Evolutionary conservation across 1,284 basidiomycete genomes (phyloP), one percentile per base, ranked within the genome.

Genomic region (Xanthoconium separans): DNA sequence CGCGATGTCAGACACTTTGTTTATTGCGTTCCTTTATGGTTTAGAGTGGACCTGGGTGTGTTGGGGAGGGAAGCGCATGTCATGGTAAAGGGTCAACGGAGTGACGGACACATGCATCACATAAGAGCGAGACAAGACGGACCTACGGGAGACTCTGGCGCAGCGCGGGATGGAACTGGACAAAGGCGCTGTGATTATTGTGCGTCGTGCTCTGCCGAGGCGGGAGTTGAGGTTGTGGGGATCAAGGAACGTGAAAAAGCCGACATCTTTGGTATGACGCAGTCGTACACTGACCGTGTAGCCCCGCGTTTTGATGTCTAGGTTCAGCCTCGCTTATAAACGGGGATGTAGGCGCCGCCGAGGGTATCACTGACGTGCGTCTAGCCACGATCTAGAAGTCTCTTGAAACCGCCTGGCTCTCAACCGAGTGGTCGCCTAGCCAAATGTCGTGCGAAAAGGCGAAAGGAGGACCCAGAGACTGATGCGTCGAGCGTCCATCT

Each of bases 121-220:
- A n/a, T n/a, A n/a, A n/a, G n/a, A n/a, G n/a, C n/a, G n/a, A n/a
- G n/a, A n/a, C n/a, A n/a, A n/a, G n/a, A n/a, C n/a, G n/a, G n/a
- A n/a, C n/a, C n/a, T n/a, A n/a, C n/a, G 86, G 84, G 2, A 88
- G 70, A 84, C 83, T 77, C 3, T 70, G 72, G 13, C 76, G 71
- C 1, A 91, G 75, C 3, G 75, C 71, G 9, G 69, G 61, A 33
- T 83, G 73, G 5, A 91, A 76, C 43, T 82, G 71, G 3, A 78
- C 80, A 63, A 91, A 91, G 2, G 83, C 82, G 31, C 78, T 87
- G 66, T 89, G 91, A 22, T 87, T 80, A 65, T 86, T 89, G 59
- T 86, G 64, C 80, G 73, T 76, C 2, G 84, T 84, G 3, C 81
- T 80, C 80, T 84, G 55, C 2, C 18, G 4, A 11, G 39, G 9